These are phyloP conservation scores for Cylindrotheca closterium DNA, from an alignment of 108 stramenopile species.

Conservation along the genomic window DNA sequence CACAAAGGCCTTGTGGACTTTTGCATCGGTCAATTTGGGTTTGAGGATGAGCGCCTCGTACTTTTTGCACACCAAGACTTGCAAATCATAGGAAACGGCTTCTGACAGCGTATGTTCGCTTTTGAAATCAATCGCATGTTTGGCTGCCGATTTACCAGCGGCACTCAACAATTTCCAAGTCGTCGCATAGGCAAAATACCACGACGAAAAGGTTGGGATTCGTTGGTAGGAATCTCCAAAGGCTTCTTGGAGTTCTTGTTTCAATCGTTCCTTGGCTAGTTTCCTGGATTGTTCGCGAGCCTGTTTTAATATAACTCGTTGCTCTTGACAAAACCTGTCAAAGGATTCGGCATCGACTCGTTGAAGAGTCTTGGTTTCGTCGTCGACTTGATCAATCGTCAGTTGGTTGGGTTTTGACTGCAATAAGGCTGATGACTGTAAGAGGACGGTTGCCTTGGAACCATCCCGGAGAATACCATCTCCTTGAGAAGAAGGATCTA, in stretches of 20 bases:
- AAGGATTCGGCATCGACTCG: neutral
- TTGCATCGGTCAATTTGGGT: constrained; percentile 21
- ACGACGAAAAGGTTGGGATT: neutral
- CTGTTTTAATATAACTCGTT: neutral
- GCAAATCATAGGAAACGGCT: neutral
- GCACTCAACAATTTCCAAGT: neutral
- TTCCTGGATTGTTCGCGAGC: neutral
- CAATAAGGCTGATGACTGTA: neutral
- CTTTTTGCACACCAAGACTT: constrained; percentile 1
- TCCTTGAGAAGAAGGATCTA: neutral
- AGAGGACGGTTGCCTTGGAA: neutral
- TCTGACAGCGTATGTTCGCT: neutral
- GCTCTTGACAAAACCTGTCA: neutral
- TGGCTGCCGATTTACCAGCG: neutral
- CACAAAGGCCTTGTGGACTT: constrained; percentile 24
- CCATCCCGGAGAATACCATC: neutral
- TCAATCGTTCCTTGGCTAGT: neutral
- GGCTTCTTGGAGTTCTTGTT: neutral
- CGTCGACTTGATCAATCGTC: neutral
- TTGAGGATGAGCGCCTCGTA: constrained; percentile 19
- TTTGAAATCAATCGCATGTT: neutral
- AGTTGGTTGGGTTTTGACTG: neutral
- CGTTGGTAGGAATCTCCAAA: neutral
- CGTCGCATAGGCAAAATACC: neutral
- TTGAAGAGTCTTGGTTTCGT: neutral